phyloP scores from a whole-genome alignment of 768 basidiomycete genomes.

The Phylloporus arenicola region DNA sequence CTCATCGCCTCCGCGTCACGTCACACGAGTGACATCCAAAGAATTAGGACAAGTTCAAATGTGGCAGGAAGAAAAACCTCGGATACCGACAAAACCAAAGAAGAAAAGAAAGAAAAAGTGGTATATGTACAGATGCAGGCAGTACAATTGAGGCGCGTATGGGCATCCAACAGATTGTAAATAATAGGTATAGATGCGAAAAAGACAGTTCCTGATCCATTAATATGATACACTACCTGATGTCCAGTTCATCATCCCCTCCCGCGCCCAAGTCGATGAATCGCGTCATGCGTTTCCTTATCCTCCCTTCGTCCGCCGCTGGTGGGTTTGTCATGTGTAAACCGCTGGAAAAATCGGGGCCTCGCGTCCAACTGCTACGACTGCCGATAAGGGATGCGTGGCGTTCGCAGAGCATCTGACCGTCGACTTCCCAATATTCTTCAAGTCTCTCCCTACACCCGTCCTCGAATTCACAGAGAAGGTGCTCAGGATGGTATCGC shows the following conservation, averaged over 20 bases:
- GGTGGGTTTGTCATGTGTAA: slow-evolving; percentile 9
- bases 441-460: slow-evolving; percentile 53
- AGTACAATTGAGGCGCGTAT: slow-evolving; percentile 18
- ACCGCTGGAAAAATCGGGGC: slow-evolving; percentile 7
- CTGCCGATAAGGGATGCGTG: slow-evolving; percentile 47
- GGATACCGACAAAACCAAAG: slow-evolving; percentile 14
- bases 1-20: too few relatives aligned
- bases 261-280: slow-evolving; percentile 63
- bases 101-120: not conserved
- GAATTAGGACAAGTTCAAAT: slow-evolving; percentile 4
- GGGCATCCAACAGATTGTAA: slow-evolving; percentile 13
- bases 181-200: slow-evolving; percentile 16
- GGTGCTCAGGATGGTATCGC: slow-evolving; percentile 84
- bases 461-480: slow-evolving; percentile 70
- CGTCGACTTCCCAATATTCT: slow-evolving; percentile 89
- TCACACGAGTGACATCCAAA: too few relatives aligned
- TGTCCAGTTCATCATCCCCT: slow-evolving; percentile 25
- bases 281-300: slow-evolving; percentile 73
- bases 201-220: slow-evolving; percentile 14
- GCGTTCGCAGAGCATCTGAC: slow-evolving; percentile 79
- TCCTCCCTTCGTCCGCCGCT: slow-evolving; percentile 39
- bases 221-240: slow-evolving; percentile 27
- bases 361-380: slow-evolving; percentile 18
- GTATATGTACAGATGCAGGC: slow-evolving; percentile 3
- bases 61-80: slow-evolving; percentile 2